Evolutionary conservation across 805 yeast species (phyloP), one percentile per base, ranked within the genome.

Genomic region (Starmerella stellata): DNA sequence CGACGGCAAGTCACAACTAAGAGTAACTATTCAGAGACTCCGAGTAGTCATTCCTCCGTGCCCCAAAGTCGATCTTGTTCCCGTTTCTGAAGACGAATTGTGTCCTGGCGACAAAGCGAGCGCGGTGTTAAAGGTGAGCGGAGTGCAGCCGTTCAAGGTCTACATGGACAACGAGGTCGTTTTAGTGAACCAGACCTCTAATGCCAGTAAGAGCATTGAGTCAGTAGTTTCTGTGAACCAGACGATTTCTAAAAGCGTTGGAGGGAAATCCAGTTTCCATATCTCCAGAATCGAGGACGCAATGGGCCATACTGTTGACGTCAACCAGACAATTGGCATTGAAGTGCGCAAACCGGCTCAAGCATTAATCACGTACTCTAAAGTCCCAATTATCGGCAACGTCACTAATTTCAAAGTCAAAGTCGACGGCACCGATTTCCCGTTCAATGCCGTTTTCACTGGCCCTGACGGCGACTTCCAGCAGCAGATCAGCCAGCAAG

Each of bases 141-240:
- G 96, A 38, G 78, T 82, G 2, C 75, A 87, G 1, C 96, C 98
- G 0, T 56, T 78, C 41, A 68, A 68, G 18, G 58, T 78, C 27
- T 61, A 63, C 31, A 33, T 48, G 2, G 42, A 41, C 17, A 44
- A 42, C 14, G 35, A 29, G 11, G 30, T 29, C 11, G 8, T 29
- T 5, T 8, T 8, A 8, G 14, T 29, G 8, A 5, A 15, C 19
- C 9, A 23, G 9, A 11, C 7, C 25, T 7, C 25, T 7, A 7
- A 23, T 11, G 25, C 25, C 25, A n/a, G 14, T 13, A 5, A 8
- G 16, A 5, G 8, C 11, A 5, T 15, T 9, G 30, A 28, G 1
- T 11, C 20, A 7, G 42, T 39, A n/a, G 16, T 5, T 2, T 19
- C 29, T 5, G n/a, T 42, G 18, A 17, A 3, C 27, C 27, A 34